These are phyloP conservation scores for Cucurbita moschata DNA, from an alignment of 306 rosid genomes.

Conservation along the genomic window DNA sequence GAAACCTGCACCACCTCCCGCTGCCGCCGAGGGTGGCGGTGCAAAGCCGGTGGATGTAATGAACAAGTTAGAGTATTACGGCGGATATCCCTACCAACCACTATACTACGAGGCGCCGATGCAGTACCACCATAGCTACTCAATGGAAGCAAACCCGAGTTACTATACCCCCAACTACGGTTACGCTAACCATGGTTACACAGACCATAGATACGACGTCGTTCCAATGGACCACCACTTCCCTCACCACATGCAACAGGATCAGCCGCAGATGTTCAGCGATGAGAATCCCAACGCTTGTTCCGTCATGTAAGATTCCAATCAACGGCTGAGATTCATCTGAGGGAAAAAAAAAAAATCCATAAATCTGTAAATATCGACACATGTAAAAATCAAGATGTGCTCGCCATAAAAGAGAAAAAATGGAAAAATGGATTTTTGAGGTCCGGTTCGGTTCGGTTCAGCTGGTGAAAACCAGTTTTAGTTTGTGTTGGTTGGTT, in stretches of 20 bases:
- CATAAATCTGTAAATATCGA: not conserved
- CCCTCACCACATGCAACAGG: not conserved
- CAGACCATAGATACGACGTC: conserved; percentile 13
- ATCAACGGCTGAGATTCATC: conserved; percentile 1
- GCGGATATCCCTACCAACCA: conserved; percentile 18
- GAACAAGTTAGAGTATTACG: conserved; percentile 37
- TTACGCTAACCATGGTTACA: conserved; percentile 5
- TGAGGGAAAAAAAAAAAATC: not conserved
- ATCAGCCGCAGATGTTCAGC: conserved; percentile 27
- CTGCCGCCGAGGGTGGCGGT: not conserved
- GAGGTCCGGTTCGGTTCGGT: not conserved
- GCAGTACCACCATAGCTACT: conserved; percentile 6
- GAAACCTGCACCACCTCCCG: conserved; percentile 2
- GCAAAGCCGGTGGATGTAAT: conserved; percentile 15
- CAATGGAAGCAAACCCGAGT: conserved; percentile 21
- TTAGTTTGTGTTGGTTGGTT: not conserved
- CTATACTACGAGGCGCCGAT: conserved; percentile 10
- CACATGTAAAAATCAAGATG: not conserved
- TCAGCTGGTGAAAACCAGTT: no score
- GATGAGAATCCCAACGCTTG: conserved; percentile 72
- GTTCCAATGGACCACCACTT: not conserved
- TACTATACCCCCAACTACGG: conserved; percentile 5
- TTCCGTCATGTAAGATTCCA: conserved; percentile 31
- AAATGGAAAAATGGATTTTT: not conserved
- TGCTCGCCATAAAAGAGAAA: not conserved